Conservation (phyloP, 2,329 filamentous ascomycete species). For the Colletotrichum sp. region DNA sequence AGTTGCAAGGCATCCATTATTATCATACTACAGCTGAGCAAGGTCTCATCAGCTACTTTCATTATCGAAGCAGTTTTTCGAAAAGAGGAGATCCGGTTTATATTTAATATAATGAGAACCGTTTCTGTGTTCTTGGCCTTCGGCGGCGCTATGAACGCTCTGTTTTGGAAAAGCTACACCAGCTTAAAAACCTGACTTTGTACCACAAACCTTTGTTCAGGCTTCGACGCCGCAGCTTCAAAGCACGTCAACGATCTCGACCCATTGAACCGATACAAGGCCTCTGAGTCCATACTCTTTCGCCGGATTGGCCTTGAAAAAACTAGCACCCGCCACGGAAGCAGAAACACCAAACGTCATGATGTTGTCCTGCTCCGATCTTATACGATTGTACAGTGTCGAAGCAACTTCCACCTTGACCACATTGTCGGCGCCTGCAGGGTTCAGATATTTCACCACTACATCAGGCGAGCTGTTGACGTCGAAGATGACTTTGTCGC, state of each 20-base stretch:
- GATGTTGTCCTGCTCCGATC: neutral
- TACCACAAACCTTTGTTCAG: too few species aligned
- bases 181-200: too few species aligned
- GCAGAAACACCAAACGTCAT: neutral
- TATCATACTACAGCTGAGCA: too few species aligned
- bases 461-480: neutral
- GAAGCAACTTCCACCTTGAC: neutral
- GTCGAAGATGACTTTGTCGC: neutral
- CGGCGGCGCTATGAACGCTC: too few species aligned
- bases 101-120: rapidly evolving
- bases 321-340: neutral
- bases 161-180: too few species aligned
- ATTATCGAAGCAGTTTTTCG: too few species aligned
- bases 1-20: too few species aligned
- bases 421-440: neutral
- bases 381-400: neutral
- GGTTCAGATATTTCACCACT: neutral
- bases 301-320: neutral
- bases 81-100: too few species aligned
- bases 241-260: neutral
- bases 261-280: neutral
- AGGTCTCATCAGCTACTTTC: too few species aligned
- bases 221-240: neutral
- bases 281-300: neutral
- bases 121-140: too few species aligned